Base-by-base conservation (phyloP, 495 filamentous ascomycete species). In the Pyrenula aspistea region DNA sequence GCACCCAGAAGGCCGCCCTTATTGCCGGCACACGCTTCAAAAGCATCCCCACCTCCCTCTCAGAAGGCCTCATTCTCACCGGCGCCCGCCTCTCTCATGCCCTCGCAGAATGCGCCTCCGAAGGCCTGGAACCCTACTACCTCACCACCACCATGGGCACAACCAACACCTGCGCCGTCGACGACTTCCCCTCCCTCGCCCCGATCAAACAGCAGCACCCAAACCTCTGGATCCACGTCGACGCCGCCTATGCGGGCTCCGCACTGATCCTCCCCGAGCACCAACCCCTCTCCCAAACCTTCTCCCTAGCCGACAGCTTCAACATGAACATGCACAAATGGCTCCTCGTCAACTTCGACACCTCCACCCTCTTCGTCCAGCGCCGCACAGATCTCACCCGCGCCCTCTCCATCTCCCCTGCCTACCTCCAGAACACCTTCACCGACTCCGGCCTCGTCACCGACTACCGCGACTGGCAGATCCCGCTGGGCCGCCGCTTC, bases 241-340 rank as follows among this genome's bases (percentile, higher is more conserved):
- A 96, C 71, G 93, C 90, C 1, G 93, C 92, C 2, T 97, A 96
- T 71, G 93, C 93, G 2, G 93, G 93, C 0, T 81, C 89, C 0
- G 83, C 89, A 25, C 76, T 97, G 2, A 76, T 96, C 2, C 85
- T 83, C 15, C 83, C 89, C 19, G 89, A 95, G 63, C 89, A 85
- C 65, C 84, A 88, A 60, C 57, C 53, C n/a, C 77, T 89, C 54
- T 74, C 86, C 0, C 64, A 75, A 49, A 70, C 78, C 4, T 81
- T 95, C 53, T 66, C 73, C 1, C 72, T 69, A 0, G 89, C 95
- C 57, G 90, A 96, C 70, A 89, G 84, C 63, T 96, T 93, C 75
- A 81, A 96, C 65, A 83, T 88, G 73, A 98, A 97, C 71, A 86
- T 96, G 86, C 93, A 96, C 74, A 98, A 98, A 74, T 96, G 93